Conservation (phyloP, 108 stramenopile species). For the Mediolabrus comicus region DNA sequence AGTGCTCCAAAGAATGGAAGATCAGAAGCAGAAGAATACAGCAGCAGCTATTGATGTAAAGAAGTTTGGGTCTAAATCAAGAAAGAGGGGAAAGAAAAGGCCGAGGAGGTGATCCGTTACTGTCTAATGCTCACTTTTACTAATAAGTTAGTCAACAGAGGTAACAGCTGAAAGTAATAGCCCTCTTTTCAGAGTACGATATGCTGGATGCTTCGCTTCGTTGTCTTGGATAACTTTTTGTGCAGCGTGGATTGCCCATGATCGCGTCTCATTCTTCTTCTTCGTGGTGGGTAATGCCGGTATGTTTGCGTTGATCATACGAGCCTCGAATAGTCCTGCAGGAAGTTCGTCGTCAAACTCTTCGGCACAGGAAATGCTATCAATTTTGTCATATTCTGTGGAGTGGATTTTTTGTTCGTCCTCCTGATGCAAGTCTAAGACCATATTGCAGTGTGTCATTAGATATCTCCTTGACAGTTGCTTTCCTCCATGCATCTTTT, state of each 20-base stretch:
- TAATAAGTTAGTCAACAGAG: too few relatives aligned
- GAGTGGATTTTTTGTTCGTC: not conserved
- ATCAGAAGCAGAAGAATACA: slow-evolving; percentile 5
- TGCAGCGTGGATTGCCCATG: slow-evolving; percentile 4
- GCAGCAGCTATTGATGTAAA: slow-evolving; percentile 19
- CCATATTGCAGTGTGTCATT: not conserved
- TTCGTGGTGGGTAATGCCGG: not conserved
- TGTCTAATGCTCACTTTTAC: too few relatives aligned
- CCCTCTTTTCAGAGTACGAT: not conserved
- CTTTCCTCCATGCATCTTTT: slow-evolving; percentile 9
- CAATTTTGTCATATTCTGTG: not conserved
- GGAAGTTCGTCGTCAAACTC: slow-evolving; percentile 10
- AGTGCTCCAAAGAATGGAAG: slow-evolving; percentile 12
- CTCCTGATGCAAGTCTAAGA: slow-evolving; percentile 6
- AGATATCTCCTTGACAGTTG: slow-evolving; percentile 24
- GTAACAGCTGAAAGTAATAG: too few relatives aligned
- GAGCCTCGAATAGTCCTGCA: slow-evolving; percentile 5
- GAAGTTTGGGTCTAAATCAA: slow-evolving; percentile 34
- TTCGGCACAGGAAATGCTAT: not conserved
- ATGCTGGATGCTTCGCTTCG: not conserved
- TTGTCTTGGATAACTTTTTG: not conserved
- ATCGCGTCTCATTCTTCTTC: not conserved
- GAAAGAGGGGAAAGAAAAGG: slow-evolving; percentile 15
- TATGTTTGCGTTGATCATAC: not conserved
- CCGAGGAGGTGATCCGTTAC: slow-evolving; percentile 8